Conservation (phyloP, 345 rosid species). For the Gossypium australe region DNA sequence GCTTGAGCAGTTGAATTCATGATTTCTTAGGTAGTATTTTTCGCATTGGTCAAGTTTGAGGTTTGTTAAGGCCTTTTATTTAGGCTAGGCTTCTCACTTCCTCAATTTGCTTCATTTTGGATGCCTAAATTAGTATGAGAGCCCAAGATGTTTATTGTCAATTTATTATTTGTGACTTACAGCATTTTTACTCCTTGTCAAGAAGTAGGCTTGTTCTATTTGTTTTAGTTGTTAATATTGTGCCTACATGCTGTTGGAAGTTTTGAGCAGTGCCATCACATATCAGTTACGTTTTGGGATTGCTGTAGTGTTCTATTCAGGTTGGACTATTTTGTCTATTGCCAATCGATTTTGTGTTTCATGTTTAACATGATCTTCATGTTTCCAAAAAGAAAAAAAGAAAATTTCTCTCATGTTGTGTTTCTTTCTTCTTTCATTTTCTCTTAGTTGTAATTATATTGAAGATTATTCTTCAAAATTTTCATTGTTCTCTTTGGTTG, state of each 20-base stretch:
- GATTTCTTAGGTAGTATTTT: not conserved
- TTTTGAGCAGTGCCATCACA: not conserved
- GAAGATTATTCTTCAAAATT: not conserved
- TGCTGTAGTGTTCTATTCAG: not conserved
- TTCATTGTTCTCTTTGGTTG: not conserved
- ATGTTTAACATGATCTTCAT: not conserved
- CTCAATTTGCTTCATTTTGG: not conserved
- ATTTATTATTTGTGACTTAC: not conserved
- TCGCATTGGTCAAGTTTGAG: not conserved
- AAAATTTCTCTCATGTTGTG: not conserved
- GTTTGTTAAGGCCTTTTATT: not conserved
- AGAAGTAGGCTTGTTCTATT: not conserved
- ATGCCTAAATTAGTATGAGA: not conserved
- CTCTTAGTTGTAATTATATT: not conserved
- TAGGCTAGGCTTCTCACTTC: not conserved
- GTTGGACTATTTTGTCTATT: not conserved
- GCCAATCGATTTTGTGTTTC: not conserved
- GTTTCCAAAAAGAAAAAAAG: not conserved
- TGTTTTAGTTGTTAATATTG: conserved; percentile 5
- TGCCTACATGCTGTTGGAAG: not conserved
- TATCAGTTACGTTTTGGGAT: not conserved
- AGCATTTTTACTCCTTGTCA: not conserved
- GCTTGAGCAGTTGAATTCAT: not conserved
- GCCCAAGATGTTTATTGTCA: not conserved
- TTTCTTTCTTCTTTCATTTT: too few relatives aligned